A percentile compares a stretch with the other conserved stretches of the same genome.
Evolutionary conservation across 495 filamentous ascomycete species (phyloP).

Genomic region (Daldinia concentrica): DNA sequence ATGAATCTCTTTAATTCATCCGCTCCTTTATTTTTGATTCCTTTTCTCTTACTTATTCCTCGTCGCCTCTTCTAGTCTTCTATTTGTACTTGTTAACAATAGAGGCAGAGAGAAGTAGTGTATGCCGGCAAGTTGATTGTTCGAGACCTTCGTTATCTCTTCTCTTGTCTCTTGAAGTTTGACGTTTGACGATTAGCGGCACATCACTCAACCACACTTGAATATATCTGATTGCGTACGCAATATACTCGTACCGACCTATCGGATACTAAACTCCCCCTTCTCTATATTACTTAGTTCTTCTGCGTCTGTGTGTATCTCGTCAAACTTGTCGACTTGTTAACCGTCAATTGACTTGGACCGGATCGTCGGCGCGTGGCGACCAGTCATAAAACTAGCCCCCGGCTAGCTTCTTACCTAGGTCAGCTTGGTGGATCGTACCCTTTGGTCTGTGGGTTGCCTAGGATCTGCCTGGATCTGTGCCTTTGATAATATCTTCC

Average conservation of each 20-base stretch:
- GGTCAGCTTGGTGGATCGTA: background rate
- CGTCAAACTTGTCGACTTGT: slow-evolving; percentile 1
- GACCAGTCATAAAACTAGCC: slow-evolving; percentile 13
- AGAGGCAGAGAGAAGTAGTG: background rate
- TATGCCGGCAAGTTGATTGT: background rate
- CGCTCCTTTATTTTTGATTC: background rate
- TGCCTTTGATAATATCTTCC: background rate
- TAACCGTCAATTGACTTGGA: slow-evolving; percentile 6
- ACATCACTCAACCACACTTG: background rate
- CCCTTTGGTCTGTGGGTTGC: background rate
- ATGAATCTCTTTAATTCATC: slow-evolving; percentile 5
- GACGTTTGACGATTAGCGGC: background rate
- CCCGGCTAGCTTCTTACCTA: slow-evolving; percentile 1
- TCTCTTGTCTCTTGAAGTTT: no score
- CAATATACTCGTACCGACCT: slow-evolving; percentile 11
- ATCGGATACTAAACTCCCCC: background rate
- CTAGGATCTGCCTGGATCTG: background rate
- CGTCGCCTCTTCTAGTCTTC: background rate
- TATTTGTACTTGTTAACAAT: background rate
- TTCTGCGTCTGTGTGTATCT: background rate
- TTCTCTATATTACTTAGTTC: background rate
- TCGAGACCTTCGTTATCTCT: background rate
- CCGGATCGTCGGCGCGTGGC: slow-evolving; percentile 9
- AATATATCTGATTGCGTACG: slow-evolving; percentile 6
- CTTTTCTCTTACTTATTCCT: background rate